Evolutionary conservation across 345 rosid genomes (phyloP), one percentile per base, ranked within the genome.

Genomic region (Ailanthus altissimus): DNA sequence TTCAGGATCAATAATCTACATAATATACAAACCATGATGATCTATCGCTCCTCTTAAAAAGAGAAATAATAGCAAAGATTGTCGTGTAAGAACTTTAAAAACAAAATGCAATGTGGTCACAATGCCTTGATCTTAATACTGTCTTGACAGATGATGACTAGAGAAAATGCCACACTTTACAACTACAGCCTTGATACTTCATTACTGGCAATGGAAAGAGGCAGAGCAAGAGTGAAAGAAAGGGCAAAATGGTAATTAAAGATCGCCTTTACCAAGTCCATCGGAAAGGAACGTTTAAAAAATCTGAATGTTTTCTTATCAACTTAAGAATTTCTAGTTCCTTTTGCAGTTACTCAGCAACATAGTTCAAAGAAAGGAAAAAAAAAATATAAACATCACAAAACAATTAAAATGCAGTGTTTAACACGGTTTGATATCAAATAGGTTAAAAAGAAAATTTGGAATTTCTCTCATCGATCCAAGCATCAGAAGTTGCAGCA

Each of bases 381-480:
- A 58, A 71, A 10, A 56, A 72, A 71, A 54, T 3, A 15, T 38
- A 71, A 72, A 38, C 75, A 56, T 57, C 56, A 38, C 51, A 36
- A 72, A 23, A 38, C 61, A 71, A 71, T 32, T 32, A 32, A 32
- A 32, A 32, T 32, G 38, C 38, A 32, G 38, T 3, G 1, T 32
- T 32, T 32, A 32, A 28, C 60, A 26, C 20, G 18, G 26, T 66
- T 66, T 43, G n/a, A 66, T 45, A 67, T 46, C 72, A 47, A 46
- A 47, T 14, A 67, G 50, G 13, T 47, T 25, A 10, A 8, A 47
- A 28, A 50, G 2, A 16, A 36, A 10, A n/a, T n/a, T 51, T 18
- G 18, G 46, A 60, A 12, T 18, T 23, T 59, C 21, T 73, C 15
- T 7, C 56, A 59, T 58, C 23, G 25, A 43, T 36, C 54, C 26